Evolutionary conservation across 805 yeast species (phyloP).

Genomic region (Candida oleophila): DNA sequence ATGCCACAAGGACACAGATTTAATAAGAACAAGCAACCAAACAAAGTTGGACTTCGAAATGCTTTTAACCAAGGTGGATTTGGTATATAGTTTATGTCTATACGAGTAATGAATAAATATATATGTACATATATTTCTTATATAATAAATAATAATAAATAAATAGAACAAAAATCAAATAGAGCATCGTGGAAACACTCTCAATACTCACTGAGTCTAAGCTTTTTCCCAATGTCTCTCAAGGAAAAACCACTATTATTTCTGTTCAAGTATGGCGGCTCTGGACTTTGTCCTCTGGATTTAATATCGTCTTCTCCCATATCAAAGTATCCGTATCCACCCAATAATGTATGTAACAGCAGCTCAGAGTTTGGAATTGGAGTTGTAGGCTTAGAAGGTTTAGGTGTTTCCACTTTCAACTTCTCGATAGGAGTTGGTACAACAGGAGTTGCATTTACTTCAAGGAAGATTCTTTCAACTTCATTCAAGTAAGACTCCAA

Average conservation of each 20-base stretch:
- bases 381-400: constrained; percentile 16
- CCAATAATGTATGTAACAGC: constrained; percentile 38
- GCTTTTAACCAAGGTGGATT: constrained; percentile 66
- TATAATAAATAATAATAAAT: background rate
- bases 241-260: constrained; percentile 40
- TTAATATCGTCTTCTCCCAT: constrained; percentile 52
- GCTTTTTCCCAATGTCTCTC: constrained; percentile 63
- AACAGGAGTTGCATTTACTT: constrained; percentile 17
- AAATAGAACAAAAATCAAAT: background rate
- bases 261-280: constrained; percentile 45
- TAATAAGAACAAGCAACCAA: constrained; percentile 41
- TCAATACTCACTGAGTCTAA: constrained; percentile 62
- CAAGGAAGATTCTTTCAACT: constrained; percentile 34
- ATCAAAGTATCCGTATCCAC: constrained; percentile 63
- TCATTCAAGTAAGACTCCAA: constrained; percentile 50
- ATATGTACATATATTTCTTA: too few relatives aligned
- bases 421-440: constrained; percentile 26
- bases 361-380: constrained; percentile 3
- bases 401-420: constrained; percentile 23
- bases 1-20: constrained; percentile 45
- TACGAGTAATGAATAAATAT: constrained; percentile 5
- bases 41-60: constrained; percentile 59
- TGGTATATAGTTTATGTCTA: constrained; percentile 51
- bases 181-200: background rate
- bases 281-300: constrained; percentile 59